Percentiles rank a stretch among this genome's conserved stretches.
phyloP scores from a whole-genome alignment of 352 stramenopile species.

The Thalassiosira oceanica region DNA sequence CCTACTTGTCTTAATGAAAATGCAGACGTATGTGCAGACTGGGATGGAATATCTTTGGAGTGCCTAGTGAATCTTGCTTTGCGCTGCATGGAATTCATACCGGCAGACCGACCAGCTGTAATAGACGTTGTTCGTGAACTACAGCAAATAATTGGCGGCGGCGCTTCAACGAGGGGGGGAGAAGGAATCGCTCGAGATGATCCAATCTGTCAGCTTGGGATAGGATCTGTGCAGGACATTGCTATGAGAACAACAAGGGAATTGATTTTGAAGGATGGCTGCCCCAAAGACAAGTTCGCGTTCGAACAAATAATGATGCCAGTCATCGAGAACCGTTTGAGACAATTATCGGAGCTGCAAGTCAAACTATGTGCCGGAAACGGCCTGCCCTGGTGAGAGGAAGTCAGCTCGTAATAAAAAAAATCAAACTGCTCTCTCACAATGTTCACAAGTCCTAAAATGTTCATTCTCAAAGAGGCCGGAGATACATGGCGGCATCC shows the following conservation, averaged over 20 bases:
- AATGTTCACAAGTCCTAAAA: too few species aligned
- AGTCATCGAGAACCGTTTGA: slow-evolving; percentile 1
- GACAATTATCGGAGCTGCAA: slow-evolving; percentile 1
- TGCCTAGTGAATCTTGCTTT: not conserved
- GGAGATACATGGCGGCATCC: too few species aligned
- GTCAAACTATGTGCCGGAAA: slow-evolving; percentile 1
- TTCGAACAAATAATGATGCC: not conserved
- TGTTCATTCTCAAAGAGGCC: too few species aligned
- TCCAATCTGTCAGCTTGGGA: not conserved
- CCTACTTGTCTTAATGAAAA: slow-evolving; percentile 1
- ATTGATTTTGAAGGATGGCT: not conserved
- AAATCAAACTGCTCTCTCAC: too few species aligned
- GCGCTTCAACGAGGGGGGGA: not conserved
- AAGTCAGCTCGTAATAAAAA: too few species aligned
- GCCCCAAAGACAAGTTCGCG: not conserved
- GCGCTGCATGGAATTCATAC: not conserved
- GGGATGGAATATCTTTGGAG: not conserved
- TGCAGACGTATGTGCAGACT: slow-evolving; percentile 5
- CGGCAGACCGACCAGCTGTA: not conserved
- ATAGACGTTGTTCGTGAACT: not conserved
- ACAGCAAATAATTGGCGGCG: not conserved
- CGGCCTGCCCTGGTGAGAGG: slow-evolving; percentile 7
- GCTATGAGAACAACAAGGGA: not conserved
- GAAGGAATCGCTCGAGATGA: not conserved
- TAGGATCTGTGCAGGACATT: not conserved